These are phyloP conservation scores for Udeniomyces megalosporus DNA, from an alignment of 768 basidiomycete species.

Conservation along the genomic window DNA sequence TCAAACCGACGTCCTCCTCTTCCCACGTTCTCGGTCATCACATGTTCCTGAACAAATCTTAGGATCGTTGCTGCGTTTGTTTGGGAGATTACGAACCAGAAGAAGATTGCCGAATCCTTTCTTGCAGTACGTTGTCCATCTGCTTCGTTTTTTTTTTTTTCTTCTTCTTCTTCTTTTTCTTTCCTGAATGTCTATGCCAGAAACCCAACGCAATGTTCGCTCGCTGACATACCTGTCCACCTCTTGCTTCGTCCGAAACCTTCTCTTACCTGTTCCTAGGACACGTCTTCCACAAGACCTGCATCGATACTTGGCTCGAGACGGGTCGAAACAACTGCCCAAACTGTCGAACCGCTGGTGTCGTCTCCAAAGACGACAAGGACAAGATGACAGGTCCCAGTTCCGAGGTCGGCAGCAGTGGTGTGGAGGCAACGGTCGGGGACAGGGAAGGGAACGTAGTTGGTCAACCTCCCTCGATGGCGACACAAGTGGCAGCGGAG, in stretches of 20 bases:
- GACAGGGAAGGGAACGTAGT: too few species aligned
- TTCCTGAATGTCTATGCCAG: not conserved
- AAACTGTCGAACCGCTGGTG: conserved; percentile 49
- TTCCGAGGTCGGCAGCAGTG: not conserved
- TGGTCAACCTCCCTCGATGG: not conserved
- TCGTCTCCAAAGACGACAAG: too few species aligned
- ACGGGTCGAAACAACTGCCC: conserved; percentile 81
- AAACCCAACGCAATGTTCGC: too few species aligned
- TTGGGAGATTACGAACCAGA: conserved; percentile 66
- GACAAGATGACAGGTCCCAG: not conserved
- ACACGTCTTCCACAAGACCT: conserved; percentile 77
- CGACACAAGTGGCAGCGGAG: not conserved
- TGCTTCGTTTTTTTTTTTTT: not conserved
- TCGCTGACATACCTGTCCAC: too few species aligned
- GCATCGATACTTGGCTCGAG: conserved; percentile 73
- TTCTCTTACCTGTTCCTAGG: conserved; percentile 17
- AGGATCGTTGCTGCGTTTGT: conserved; percentile 46
- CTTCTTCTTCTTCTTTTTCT: not conserved
- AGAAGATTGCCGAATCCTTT: conserved; percentile 63
- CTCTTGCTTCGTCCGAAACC: not conserved
- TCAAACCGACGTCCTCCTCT: too few species aligned
- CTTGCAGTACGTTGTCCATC: conserved; percentile 35
- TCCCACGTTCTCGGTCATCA: too few species aligned
- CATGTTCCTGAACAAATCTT: too few species aligned
- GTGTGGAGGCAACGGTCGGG: not conserved